A percentile compares a stretch with the other conserved stretches of the same genome.
These are phyloP conservation scores for Ophiocordyceps camponoti-rufipedis DNA, from an alignment of 2,329 filamentous ascomycete genomes.

Conservation along the genomic window DNA sequence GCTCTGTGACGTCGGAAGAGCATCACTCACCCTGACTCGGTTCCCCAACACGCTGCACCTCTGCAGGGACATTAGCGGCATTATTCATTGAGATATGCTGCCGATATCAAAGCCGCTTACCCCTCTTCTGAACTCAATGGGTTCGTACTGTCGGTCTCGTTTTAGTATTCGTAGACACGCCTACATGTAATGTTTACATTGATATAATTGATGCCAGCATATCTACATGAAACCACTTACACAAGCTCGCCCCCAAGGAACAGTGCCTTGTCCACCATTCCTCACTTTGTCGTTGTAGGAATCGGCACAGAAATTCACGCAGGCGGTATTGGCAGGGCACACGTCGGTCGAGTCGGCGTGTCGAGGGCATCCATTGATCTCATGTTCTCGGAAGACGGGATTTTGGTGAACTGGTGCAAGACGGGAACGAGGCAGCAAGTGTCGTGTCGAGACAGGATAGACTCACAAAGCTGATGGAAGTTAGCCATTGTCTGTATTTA, in stretches of 20 bases:
- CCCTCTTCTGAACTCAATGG: not conserved
- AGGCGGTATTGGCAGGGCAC: not conserved
- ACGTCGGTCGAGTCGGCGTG: not conserved
- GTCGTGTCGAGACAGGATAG: not conserved
- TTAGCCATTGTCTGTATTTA: not conserved
- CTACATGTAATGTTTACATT: too few relatives aligned
- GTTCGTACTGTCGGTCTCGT: not conserved
- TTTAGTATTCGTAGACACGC: too few relatives aligned
- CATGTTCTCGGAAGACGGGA: not conserved
- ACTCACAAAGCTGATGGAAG: not conserved
- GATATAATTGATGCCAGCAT: not conserved
- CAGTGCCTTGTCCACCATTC: not conserved
- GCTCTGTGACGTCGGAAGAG: too few relatives aligned
- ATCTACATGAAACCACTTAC: not conserved
- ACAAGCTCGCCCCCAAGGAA: not conserved
- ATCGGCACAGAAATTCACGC: not conserved
- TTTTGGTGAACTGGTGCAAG: too few relatives aligned
- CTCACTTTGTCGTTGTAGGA: not conserved
- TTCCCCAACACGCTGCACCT: too few relatives aligned
- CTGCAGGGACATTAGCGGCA: too few relatives aligned
- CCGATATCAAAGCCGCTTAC: too few relatives aligned
- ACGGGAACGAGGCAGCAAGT: not conserved
- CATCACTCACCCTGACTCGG: too few relatives aligned
- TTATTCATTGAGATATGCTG: too few relatives aligned
- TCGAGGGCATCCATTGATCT: not conserved